A percentile compares a stretch with the other conserved stretches of the same genome.
phyloP scores from a whole-genome alignment of 208 protist species.

The Herpetomonas tarakana region DNA sequence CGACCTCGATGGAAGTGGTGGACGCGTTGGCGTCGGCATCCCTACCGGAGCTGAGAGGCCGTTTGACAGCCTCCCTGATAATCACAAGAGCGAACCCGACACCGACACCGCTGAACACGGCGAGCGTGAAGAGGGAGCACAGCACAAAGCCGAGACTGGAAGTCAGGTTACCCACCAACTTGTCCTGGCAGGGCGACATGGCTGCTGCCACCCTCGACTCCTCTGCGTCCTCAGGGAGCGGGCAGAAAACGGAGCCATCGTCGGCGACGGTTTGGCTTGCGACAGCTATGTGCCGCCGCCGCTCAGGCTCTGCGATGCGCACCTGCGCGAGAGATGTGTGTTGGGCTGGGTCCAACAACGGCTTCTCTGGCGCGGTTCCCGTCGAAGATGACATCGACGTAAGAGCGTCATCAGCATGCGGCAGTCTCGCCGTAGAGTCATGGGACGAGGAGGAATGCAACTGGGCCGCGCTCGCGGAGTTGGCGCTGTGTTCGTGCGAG shows the following conservation, averaged over 20 bases:
- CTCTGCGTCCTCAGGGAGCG: neutral
- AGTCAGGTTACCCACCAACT: conserved; percentile 20
- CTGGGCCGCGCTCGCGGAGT: neutral
- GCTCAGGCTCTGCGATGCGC: too few species aligned
- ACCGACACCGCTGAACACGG: conserved; percentile 18
- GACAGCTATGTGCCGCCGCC: too few species aligned
- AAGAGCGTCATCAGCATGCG: neutral
- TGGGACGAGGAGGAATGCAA: neutral
- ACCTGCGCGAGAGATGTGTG: too few species aligned
- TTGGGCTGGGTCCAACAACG: too few species aligned
- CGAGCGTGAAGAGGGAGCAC: conserved; percentile 15
- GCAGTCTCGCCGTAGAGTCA: too few species aligned
- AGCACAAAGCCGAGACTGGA: conserved; percentile 14
- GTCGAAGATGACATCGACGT: neutral
- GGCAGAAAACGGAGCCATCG: neutral
- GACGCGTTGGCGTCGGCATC: too few species aligned
- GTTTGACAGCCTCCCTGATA: neutral
- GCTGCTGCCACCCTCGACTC: neutral
- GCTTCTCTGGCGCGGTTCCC: neutral
- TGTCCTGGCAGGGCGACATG: conserved; percentile 10
- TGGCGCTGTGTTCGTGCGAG: neutral
- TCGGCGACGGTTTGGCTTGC: too few species aligned
- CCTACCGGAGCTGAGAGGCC: too few species aligned
- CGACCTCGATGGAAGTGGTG: neutral
- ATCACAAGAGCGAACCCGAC: conserved; percentile 7